A percentile compares a stretch with the other conserved stretches of the same genome.
These are phyloP conservation scores for Boletus reticulatus DNA, from an alignment of 768 basidiomycete species.

Conservation along the genomic window DNA sequence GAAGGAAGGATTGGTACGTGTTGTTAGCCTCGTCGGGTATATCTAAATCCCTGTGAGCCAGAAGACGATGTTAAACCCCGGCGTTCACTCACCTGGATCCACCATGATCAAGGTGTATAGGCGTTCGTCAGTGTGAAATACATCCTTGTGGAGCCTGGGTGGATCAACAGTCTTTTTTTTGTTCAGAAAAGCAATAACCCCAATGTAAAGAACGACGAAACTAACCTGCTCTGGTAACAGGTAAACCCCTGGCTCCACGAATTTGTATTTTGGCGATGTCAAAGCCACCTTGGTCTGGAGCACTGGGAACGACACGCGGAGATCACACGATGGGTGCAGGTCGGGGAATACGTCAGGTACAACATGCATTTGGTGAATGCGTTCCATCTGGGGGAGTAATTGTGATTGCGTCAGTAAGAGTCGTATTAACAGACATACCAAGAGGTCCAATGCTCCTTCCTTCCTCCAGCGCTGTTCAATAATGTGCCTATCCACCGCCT, in stretches of 20 bases:
- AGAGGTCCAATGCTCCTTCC: slow-evolving; percentile 77
- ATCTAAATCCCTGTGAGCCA: slow-evolving; percentile 46
- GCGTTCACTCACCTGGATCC: slow-evolving; percentile 67
- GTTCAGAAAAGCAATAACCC: slow-evolving; percentile 1
- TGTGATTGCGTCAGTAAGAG: neutral
- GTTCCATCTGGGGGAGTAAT: slow-evolving; percentile 69
- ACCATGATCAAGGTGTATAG: slow-evolving; percentile 88
- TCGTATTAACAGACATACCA: slow-evolving; percentile 43
- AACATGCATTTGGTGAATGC: slow-evolving; percentile 87
- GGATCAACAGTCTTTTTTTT: slow-evolving; percentile 54
- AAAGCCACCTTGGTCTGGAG: slow-evolving; percentile 17
- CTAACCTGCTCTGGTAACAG: slow-evolving; percentile 66
- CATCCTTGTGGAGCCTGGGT: slow-evolving; percentile 67
- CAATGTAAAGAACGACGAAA: neutral
- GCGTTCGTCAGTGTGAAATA: slow-evolving; percentile 78
- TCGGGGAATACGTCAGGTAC: slow-evolving; percentile 81
- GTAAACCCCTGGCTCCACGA: slow-evolving; percentile 71
- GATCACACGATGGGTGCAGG: slow-evolving; percentile 70
- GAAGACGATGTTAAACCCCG: neutral
- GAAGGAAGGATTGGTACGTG: slow-evolving; percentile 71
- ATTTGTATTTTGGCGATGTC: slow-evolving; percentile 26
- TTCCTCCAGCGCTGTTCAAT: slow-evolving; percentile 84
- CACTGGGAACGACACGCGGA: slow-evolving; percentile 61
- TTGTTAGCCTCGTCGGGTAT: slow-evolving; percentile 70
- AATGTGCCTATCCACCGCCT: slow-evolving; percentile 72